Percentiles rank a stretch among this genome's conserved stretches.
phyloP scores from a whole-genome alignment of 179 eudicot genomes.

The Amaranthus tricolor region DNA sequence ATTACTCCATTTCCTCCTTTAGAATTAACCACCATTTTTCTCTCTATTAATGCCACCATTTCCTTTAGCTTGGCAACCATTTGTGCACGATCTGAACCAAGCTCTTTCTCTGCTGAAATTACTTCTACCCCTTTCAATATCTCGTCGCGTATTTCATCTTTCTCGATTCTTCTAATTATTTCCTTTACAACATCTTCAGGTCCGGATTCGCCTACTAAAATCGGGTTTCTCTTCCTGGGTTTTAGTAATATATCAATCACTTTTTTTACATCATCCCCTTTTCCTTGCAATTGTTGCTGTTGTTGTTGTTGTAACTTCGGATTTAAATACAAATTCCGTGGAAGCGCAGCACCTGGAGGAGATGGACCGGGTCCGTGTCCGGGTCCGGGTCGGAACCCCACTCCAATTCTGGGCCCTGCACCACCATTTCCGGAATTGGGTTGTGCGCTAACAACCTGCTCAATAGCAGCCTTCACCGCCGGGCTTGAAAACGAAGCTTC shows the following conservation, averaged over 20 bases:
- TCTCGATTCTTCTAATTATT: slow-evolving; percentile 45
- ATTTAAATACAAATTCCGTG: slow-evolving; percentile 57
- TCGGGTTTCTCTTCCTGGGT: slow-evolving; percentile 55
- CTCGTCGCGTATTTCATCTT: slow-evolving; percentile 50
- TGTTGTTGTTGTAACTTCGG: slow-evolving; percentile 39
- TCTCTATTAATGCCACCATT: slow-evolving; percentile 45
- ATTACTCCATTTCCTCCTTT: slow-evolving; percentile 47
- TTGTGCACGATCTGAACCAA: slow-evolving; percentile 31
- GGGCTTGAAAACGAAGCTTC: slow-evolving; percentile 62
- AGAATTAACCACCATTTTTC: slow-evolving; percentile 27
- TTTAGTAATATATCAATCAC: slow-evolving; percentile 52
- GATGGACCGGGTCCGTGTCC: background rate
- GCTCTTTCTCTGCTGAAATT: slow-evolving; percentile 42
- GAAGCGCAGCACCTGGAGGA: background rate
- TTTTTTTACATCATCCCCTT: slow-evolving; percentile 50
- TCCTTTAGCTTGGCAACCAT: slow-evolving; percentile 39
- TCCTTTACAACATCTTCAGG: slow-evolving; percentile 51
- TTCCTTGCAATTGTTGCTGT: slow-evolving; percentile 22
- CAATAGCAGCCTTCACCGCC: slow-evolving; percentile 75
- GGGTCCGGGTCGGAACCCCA: slow-evolving; percentile 27
- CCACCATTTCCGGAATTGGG: slow-evolving; percentile 22
- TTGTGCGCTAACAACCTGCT: slow-evolving; percentile 39
- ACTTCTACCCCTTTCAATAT: slow-evolving; percentile 49
- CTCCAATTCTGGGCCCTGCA: slow-evolving; percentile 19
- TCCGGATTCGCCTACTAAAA: slow-evolving; percentile 67